Conservation (phyloP, 768 basidiomycete genomes). For the Trametes cinnabarina region DNA sequence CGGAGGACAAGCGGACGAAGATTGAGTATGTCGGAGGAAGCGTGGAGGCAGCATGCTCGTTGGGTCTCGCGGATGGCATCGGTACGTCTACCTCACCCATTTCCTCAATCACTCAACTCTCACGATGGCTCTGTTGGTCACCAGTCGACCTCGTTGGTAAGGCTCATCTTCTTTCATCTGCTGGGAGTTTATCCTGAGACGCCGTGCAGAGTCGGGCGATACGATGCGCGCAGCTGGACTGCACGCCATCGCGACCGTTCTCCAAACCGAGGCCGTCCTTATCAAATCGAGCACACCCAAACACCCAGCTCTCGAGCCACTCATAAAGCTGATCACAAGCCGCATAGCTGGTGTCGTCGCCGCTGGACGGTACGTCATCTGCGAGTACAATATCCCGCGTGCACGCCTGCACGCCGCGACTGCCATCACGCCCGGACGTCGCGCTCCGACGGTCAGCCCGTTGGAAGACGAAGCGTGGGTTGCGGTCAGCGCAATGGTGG, state of each 20-base stretch:
- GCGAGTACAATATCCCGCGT: conserved; percentile 89
- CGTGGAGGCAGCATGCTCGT: conserved; percentile 95
- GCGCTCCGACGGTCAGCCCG: conserved; percentile 84
- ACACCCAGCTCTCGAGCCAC: conserved; percentile 55
- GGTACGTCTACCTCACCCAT: conserved; percentile 46
- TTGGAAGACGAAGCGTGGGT: conserved; percentile 87
- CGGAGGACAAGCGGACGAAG: conserved; percentile 60
- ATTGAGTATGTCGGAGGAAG: conserved; percentile 97
- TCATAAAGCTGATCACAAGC: conserved; percentile 77
- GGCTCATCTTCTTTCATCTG: conserved; percentile 28
- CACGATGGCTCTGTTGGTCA: not conserved
- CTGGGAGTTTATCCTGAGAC: not conserved
- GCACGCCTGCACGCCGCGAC: conserved; percentile 59
- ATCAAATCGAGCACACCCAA: conserved; percentile 75
- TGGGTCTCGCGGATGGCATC: conserved; percentile 96
- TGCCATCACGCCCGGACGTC: conserved; percentile 79
- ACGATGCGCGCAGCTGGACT: conserved; percentile 99
- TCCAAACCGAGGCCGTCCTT: conserved; percentile 87
- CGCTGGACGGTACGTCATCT: conserved; percentile 80
- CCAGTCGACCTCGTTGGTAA: conserved; percentile 94
- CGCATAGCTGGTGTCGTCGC: conserved; percentile 93
- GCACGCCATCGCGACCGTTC: conserved; percentile 86
- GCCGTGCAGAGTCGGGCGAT: conserved; percentile 86
- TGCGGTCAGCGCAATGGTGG: conserved; percentile 90
- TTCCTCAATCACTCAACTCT: not conserved